Evolutionary conservation across 352 stramenopile genomes (phyloP), one percentile per base, ranked within the genome.

Genomic region (Globisporangium radiosum): DNA sequence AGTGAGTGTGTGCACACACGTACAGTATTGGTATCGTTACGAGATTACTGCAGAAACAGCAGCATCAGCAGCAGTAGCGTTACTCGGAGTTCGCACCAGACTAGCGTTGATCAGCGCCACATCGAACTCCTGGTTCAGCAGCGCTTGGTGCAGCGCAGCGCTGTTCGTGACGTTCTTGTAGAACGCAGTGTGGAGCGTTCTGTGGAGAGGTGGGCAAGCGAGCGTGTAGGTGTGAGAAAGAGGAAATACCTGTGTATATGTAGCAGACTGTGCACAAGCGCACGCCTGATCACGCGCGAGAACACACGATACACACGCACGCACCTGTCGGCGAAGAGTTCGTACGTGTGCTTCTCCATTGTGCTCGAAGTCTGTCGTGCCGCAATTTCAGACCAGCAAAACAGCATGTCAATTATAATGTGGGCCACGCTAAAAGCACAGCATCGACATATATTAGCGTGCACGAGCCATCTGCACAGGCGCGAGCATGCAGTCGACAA

Each of bases 81-180:
- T 14, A 25, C 45, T 13, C 45, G 11, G 6, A 17, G 43, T 47
- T 47, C 59, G 49, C 64, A 91, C 85, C 65, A 88, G 69, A 19
- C 79, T 73, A 14, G 81, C 78, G 66, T 94, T 86, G 59, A 94
- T 75, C 37, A 94, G 64, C 33, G 85, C 80, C 19, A 79, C 77
- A 52, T 94, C 75, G 52, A 90, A 67, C 44, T 86, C 71, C 58
- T 89, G 81, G 61, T 80, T 70, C 36, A 82, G 57, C n/a, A 92
- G 65, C 17, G 65, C 57, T 62, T 88, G 68, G 49, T 71, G 81
- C 59, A 94, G 71, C 44, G 62, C 64, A 1, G 68, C 57, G 55
- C 70, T 78, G 66, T 94, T 94, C 59, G 84, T 78, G 45, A 94
- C 85, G 54, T 88, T 63, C 56, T 70, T 80, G 59, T 83, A 94